Evolutionary conservation across 208 protist genomes (phyloP).

Genomic region (Leishmania arabica): DNA sequence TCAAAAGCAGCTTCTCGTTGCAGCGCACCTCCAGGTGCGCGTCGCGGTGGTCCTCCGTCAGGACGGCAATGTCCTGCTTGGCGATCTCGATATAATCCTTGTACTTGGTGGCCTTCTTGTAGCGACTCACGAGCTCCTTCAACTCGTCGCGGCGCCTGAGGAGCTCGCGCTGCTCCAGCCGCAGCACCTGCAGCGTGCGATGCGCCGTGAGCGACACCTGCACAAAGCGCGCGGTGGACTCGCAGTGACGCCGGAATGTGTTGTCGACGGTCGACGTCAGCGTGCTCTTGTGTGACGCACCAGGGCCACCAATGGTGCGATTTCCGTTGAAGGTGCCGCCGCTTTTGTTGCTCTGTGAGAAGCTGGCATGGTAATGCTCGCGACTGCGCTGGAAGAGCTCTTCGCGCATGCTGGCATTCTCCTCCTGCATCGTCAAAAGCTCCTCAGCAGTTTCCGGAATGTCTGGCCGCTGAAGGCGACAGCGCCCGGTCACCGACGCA

Average conservation of each 20-base stretch:
- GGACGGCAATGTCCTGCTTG: conserved; percentile 54
- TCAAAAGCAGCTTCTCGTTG: conserved; percentile 77
- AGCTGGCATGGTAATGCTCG: conserved; percentile 27
- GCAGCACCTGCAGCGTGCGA: conserved; percentile 45
- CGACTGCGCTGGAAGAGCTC: conserved; percentile 40
- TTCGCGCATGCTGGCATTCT: conserved; percentile 53
- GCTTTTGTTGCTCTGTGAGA: conserved; percentile 20
- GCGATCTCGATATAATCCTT: conserved; percentile 44
- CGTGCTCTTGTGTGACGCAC: conserved; percentile 2
- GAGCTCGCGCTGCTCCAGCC: conserved; percentile 50
- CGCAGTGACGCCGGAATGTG: conserved; percentile 22
- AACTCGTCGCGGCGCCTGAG: conserved; percentile 43
- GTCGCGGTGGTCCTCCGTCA: conserved; percentile 60
- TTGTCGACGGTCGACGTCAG: not conserved
- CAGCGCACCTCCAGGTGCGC: conserved; percentile 64
- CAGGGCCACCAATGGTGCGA: conserved; percentile 3
- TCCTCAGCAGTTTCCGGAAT: conserved; percentile 45
- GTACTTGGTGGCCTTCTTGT: conserved; percentile 53
- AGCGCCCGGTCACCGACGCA: not conserved
- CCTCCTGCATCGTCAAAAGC: conserved; percentile 41
- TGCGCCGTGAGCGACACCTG: conserved; percentile 48
- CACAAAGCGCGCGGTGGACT: conserved; percentile 36
- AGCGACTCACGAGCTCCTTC: conserved; percentile 35
- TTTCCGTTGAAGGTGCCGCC: not conserved
- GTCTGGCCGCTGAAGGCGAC: conserved; percentile 11